These are phyloP conservation scores for Musa acuminata DNA, from an alignment of 176 grass and related monocot genomes.

Conservation along the genomic window DNA sequence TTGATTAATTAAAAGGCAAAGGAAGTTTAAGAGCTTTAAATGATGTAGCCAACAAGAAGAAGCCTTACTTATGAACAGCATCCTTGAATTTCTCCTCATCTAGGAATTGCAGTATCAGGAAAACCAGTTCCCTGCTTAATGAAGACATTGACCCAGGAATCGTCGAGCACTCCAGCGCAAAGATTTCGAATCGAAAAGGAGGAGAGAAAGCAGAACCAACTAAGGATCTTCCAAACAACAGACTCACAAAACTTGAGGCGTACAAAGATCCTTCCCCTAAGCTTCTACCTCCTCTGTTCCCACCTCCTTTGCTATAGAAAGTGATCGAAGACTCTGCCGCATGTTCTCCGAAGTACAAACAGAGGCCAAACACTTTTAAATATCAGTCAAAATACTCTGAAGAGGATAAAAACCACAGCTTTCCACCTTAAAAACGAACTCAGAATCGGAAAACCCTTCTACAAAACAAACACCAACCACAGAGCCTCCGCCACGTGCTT, in stretches of 20 bases:
- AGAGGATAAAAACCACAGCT: background rate
- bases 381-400: background rate
- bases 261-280: background rate
- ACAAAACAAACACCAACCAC: too few species aligned
- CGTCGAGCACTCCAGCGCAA: background rate
- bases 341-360: background rate
- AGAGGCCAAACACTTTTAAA: background rate
- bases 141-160: slow-evolving; percentile 26
- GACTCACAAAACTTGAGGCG: background rate
- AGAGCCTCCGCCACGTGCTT: too few species aligned
- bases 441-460: background rate
- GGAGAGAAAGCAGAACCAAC: background rate
- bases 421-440: background rate
- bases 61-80: slow-evolving; percentile 30
- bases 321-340: background rate
- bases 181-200: background rate
- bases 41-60: background rate
- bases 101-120: slow-evolving; percentile 40
- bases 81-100: slow-evolving; percentile 45
- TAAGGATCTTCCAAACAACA: background rate
- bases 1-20: slow-evolving; percentile 1
- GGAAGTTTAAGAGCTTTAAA: background rate
- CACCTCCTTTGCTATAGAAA: background rate
- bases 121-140: slow-evolving; percentile 38
- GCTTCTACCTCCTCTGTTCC: background rate